phyloP scores from a whole-genome alignment of 306 rosid genomes.

The Castanospermum australe region DNA sequence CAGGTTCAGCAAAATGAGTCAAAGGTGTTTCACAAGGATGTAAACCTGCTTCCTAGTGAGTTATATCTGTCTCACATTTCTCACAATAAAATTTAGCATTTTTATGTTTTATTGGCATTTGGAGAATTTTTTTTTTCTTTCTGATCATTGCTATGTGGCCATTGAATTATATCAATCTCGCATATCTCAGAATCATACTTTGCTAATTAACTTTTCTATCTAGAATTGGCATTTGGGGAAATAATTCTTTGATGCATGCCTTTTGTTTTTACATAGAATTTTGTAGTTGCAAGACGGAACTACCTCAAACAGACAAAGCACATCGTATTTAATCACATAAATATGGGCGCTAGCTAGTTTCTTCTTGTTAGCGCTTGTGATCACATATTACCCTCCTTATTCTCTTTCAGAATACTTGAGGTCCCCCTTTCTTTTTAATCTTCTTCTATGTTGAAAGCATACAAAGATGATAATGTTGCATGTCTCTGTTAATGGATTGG shows the following conservation, averaged over 20 bases:
- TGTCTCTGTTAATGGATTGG: neutral
- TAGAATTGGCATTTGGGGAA: neutral
- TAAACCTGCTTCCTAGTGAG: conserved; percentile 67
- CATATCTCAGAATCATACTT: neutral
- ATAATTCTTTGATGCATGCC: neutral
- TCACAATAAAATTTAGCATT: neutral
- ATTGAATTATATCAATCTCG: neutral
- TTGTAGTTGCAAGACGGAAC: neutral
- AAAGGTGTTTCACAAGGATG: conserved; percentile 39
- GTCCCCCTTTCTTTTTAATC: neutral
- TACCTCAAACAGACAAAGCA: neutral
- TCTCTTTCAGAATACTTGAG: neutral
- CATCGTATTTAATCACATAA: neutral
- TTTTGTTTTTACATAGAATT: neutral
- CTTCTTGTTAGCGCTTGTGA: neutral
- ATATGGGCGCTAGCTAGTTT: neutral
- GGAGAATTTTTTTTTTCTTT: neutral
- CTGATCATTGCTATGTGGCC: neutral
- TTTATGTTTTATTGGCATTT: neutral
- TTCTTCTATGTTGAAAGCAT: neutral
- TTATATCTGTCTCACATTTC: neutral
- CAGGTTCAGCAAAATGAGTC: conserved; percentile 32
- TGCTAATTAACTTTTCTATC: neutral
- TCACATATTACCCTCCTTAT: neutral
- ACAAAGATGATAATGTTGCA: neutral